These are phyloP conservation scores for Sclerotinia borealis DNA, from an alignment of 2,329 filamentous ascomycete genomes.

Conservation along the genomic window DNA sequence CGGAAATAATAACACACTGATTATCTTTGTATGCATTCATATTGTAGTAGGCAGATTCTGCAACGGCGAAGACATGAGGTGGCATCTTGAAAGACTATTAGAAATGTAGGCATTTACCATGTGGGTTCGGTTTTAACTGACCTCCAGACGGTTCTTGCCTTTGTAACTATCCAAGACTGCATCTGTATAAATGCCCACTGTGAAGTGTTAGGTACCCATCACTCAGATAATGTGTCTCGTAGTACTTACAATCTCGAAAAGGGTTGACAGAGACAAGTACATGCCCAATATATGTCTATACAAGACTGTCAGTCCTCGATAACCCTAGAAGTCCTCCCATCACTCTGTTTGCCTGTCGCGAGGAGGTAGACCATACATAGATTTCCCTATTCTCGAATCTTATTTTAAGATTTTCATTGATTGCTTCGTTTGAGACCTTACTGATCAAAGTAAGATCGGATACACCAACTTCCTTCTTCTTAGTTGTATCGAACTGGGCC, in stretches of 20 bases:
- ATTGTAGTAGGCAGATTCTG: slow-evolving; percentile 96
- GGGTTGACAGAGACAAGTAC: slow-evolving; percentile 98
- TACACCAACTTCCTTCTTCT: slow-evolving; percentile 99
- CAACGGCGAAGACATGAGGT: slow-evolving; percentile 95
- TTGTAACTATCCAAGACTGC: slow-evolving; percentile 87
- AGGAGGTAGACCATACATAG: slow-evolving; percentile 51
- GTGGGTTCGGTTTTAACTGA: slow-evolving; percentile 29
- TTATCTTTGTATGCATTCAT: slow-evolving; percentile 99
- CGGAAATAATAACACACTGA: slow-evolving; percentile 98
- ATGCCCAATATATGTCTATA: slow-evolving; percentile 93
- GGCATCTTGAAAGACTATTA: slow-evolving; percentile 48
- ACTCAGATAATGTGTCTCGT: not conserved
- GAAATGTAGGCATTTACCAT: not conserved
- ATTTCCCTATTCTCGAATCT: slow-evolving; percentile 96
- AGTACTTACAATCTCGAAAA: slow-evolving; percentile 70
- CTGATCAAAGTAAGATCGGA: slow-evolving; percentile 95
- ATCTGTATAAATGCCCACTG: slow-evolving; percentile 95
- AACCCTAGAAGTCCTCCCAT: not conserved
- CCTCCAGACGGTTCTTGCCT: slow-evolving; percentile 93
- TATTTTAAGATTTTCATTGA: slow-evolving; percentile 98
- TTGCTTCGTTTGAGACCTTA: slow-evolving; percentile 98
- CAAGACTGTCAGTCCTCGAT: slow-evolving; percentile 13
- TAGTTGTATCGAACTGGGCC: slow-evolving; percentile 88
- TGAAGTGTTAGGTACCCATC: slow-evolving; percentile 33
- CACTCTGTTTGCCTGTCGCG: not conserved